Evolutionary conservation across 305 asterid genomes (phyloP).

Genomic region (Ajuga reptans): DNA sequence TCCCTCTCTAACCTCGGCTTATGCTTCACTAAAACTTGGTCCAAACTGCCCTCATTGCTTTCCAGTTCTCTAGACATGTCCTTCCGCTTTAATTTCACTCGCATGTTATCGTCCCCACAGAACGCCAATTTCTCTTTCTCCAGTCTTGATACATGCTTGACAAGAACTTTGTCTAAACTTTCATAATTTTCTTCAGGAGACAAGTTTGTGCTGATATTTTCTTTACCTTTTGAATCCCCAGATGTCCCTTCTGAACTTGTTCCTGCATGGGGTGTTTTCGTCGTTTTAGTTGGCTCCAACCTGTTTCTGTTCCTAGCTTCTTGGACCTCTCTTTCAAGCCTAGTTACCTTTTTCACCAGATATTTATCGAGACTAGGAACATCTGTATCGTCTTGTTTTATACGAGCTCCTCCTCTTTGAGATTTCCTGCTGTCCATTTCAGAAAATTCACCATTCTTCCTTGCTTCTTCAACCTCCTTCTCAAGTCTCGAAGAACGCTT

Average conservation of each 20-base stretch:
- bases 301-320: conserved; percentile 52
- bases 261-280: background rate
- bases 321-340: conserved; percentile 74
- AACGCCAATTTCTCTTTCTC: conserved; percentile 50
- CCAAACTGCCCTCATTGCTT: conserved; percentile 47
- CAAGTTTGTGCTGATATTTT: conserved; percentile 22
- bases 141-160: conserved; percentile 70
- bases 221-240: conserved; percentile 32
- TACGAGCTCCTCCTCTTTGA: conserved; percentile 7
- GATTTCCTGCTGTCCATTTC: conserved; percentile 25
- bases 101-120: conserved; percentile 31
- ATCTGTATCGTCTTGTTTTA: conserved; percentile 25
- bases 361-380: conserved; percentile 67
- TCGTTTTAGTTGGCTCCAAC: conserved; percentile 9
- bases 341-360: conserved; percentile 62
- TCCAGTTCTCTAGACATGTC: conserved; percentile 23
- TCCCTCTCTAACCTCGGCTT: conserved; percentile 58
- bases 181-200: conserved; percentile 23
- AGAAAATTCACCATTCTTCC: conserved; percentile 12
- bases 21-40: conserved; percentile 55
- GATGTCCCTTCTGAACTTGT: conserved; percentile 1
- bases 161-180: conserved; percentile 61
- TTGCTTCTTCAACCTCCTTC: conserved; percentile 48
- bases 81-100: conserved; percentile 32
- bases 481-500: conserved; percentile 55